These are phyloP conservation scores for Camellia oleifera DNA, from an alignment of 179 eudicot species.

Conservation along the genomic window DNA sequence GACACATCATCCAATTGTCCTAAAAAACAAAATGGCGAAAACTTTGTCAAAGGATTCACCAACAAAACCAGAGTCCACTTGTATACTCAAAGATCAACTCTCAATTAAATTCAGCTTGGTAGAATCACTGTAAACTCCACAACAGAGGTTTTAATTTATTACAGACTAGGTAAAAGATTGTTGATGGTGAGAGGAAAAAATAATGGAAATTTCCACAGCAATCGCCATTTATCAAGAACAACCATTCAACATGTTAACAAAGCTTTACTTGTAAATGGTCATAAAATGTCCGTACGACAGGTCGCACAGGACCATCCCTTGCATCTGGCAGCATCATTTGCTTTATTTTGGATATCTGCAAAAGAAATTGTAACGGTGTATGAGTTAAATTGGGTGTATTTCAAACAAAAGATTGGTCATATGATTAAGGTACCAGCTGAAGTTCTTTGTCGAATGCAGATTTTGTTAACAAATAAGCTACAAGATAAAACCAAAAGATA, in stretches of 20 bases:
- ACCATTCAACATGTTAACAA: not conserved
- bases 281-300: conserved; percentile 75
- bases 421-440: not conserved
- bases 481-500: too few relatives aligned
- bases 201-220: not conserved
- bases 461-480: too few relatives aligned
- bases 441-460: too few relatives aligned
- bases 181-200: not conserved
- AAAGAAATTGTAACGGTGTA: not conserved
- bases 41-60: not conserved
- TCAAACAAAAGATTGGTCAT: not conserved
- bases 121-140: not conserved
- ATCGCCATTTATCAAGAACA: not conserved
- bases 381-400: not conserved
- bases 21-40: not conserved
- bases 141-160: not conserved
- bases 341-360: conserved; percentile 70
- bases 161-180: not conserved
- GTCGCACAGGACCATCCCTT: conserved; percentile 71
- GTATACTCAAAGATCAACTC: not conserved
- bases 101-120: not conserved
- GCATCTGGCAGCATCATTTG: conserved; percentile 77
- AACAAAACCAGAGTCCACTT: conserved; percentile 2
- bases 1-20: conserved; percentile 1
- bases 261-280: conserved; percentile 72